phyloP scores from a whole-genome alignment of 345 rosid genomes.

The Eucalyptus paniculata region DNA sequence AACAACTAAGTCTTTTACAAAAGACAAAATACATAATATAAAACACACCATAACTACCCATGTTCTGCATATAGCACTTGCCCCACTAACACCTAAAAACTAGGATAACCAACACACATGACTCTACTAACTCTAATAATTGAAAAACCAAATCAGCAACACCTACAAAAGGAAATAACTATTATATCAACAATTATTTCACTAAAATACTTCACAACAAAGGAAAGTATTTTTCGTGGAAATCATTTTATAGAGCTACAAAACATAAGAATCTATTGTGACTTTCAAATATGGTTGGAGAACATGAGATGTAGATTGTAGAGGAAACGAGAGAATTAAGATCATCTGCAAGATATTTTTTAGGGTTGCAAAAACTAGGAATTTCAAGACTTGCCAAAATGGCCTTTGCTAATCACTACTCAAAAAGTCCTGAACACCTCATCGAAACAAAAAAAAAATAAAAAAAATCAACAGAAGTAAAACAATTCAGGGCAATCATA shows the following conservation, averaged over 20 bases:
- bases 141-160: too few relatives aligned
- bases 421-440: neutral
- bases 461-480: neutral
- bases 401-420: neutral
- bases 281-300: neutral
- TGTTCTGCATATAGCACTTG: too few relatives aligned
- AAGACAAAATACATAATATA: too few relatives aligned
- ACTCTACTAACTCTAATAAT: too few relatives aligned
- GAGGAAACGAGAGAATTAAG: neutral
- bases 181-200: too few relatives aligned
- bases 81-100: too few relatives aligned
- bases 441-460: fast-evolving
- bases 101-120: too few relatives aligned
- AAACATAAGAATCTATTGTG: neutral
- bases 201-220: too few relatives aligned
- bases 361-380: neutral
- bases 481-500: neutral
- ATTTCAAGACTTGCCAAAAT: neutral
- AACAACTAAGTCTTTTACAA: too few relatives aligned
- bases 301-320: neutral
- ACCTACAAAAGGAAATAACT: too few relatives aligned
- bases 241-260: neutral
- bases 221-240: neutral
- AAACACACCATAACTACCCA: too few relatives aligned
- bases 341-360: neutral